phyloP scores from a whole-genome alignment of 139 green algal genomes.

The Chlorella sorokiniana region DNA sequence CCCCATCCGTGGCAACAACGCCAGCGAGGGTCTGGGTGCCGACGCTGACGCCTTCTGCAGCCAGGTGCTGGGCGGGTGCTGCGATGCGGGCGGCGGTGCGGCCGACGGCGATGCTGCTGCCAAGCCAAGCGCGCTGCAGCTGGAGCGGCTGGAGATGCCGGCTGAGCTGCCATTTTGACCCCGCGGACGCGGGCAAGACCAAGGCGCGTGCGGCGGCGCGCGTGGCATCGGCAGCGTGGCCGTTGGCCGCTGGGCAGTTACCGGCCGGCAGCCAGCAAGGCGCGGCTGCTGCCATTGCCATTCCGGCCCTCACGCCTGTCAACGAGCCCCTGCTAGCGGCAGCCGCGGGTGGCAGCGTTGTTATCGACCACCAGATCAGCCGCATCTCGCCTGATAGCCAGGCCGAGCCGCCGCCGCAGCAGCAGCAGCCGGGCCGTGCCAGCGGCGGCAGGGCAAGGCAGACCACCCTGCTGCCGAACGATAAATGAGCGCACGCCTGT shows the following conservation, averaged over 20 bases:
- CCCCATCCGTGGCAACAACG: neutral
- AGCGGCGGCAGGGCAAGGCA: neutral
- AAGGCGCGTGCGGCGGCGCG: neutral
- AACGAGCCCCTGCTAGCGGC: neutral
- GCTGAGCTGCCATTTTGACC: neutral
- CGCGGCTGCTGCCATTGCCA: neutral
- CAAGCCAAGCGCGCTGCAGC: neutral
- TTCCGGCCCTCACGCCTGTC: neutral
- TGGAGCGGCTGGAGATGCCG: constrained; percentile 6
- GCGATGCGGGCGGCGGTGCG: neutral
- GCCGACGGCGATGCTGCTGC: neutral
- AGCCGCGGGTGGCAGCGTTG: neutral
- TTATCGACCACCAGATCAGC: constrained; percentile 16
- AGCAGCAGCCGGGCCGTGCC: neutral
- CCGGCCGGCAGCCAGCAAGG: neutral
- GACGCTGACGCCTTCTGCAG: constrained; percentile 32
- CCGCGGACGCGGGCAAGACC: no score
- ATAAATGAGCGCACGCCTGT: neutral
- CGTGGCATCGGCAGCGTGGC: neutral
- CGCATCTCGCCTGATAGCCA: constrained; percentile 7
- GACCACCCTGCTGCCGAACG: neutral
- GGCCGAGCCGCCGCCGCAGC: neutral
- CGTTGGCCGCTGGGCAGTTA: neutral
- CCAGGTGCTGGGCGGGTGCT: constrained; percentile 15
- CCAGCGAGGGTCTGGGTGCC: neutral